Conservation (phyloP, 768 basidiomycete genomes). For the Zangia roseola region DNA sequence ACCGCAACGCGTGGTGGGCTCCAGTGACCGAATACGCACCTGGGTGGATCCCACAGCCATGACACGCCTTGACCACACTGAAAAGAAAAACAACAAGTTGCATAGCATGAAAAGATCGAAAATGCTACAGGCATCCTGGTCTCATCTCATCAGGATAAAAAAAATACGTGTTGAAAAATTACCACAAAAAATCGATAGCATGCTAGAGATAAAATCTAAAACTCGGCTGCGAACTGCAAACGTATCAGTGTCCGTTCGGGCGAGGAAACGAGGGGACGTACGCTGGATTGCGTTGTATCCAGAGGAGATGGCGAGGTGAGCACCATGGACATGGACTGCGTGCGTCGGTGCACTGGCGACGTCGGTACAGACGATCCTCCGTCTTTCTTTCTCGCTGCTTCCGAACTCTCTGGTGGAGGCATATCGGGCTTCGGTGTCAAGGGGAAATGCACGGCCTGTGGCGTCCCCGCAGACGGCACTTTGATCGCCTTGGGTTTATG, state of each 20-base stretch:
- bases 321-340: constrained; percentile 29
- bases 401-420: background rate
- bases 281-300: constrained; percentile 12
- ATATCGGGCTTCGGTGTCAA: background rate
- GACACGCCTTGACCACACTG: background rate
- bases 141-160: background rate
- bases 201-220: constrained; percentile 8
- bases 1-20: background rate
- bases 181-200: constrained; percentile 6
- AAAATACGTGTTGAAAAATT: background rate
- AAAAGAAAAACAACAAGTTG: background rate
- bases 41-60: background rate
- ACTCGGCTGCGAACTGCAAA: constrained; percentile 25
- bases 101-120: constrained; percentile 6
- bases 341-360: constrained; percentile 22
- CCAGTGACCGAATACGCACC: background rate
- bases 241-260: background rate
- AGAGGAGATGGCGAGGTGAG: constrained; percentile 12
- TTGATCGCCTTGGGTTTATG: constrained; percentile 9
- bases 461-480: background rate
- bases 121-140: background rate
- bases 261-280: background rate
- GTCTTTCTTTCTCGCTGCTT: background rate
- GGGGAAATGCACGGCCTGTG: background rate
- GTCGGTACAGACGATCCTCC: background rate